These are phyloP conservation scores for Skeletonema menzelii DNA, from an alignment of 108 stramenopile species.

Conservation along the genomic window DNA sequence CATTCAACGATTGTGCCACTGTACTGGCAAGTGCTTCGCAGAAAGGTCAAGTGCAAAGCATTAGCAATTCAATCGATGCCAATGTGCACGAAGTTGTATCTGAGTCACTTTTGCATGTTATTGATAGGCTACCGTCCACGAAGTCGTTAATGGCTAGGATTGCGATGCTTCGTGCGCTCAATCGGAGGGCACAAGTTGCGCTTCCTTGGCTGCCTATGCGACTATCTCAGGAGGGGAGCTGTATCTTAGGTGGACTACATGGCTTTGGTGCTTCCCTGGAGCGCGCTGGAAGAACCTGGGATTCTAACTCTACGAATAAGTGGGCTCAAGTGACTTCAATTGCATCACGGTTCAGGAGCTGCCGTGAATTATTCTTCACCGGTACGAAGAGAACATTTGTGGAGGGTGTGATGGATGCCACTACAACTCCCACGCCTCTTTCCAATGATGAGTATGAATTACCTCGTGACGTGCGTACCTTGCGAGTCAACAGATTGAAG, in stretches of 20 bases:
- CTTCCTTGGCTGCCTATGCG: constrained; percentile 79
- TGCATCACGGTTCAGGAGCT: constrained; percentile 51
- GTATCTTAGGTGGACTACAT: constrained; percentile 70
- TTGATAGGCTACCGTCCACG: constrained; percentile 41
- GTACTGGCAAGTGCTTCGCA: constrained; percentile 39
- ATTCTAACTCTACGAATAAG: constrained; percentile 31
- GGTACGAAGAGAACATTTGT: constrained; percentile 76
- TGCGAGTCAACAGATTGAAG: constrained; percentile 89
- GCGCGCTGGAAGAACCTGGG: constrained; percentile 60
- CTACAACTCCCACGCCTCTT: constrained; percentile 92
- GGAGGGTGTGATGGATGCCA: constrained; percentile 75
- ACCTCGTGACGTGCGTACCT: constrained; percentile 89
- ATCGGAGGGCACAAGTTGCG: constrained; percentile 63
- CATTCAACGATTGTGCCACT: constrained; percentile 62
- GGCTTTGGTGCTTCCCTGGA: constrained; percentile 85
- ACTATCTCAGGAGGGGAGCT: constrained; percentile 82
- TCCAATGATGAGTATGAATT: constrained; percentile 97
- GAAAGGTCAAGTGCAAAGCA: not conserved
- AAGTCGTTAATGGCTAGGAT: constrained; percentile 75
- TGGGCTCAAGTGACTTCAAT: constrained; percentile 69
- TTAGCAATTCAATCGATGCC: constrained; percentile 31
- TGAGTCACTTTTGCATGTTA: constrained; percentile 17
- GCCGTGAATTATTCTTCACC: constrained; percentile 64
- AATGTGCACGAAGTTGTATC: constrained; percentile 57
- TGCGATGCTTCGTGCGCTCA: constrained; percentile 79